These are phyloP conservation scores for Chaetomium fimeti DNA, from an alignment of 495 filamentous ascomycete genomes.

Conservation along the genomic window DNA sequence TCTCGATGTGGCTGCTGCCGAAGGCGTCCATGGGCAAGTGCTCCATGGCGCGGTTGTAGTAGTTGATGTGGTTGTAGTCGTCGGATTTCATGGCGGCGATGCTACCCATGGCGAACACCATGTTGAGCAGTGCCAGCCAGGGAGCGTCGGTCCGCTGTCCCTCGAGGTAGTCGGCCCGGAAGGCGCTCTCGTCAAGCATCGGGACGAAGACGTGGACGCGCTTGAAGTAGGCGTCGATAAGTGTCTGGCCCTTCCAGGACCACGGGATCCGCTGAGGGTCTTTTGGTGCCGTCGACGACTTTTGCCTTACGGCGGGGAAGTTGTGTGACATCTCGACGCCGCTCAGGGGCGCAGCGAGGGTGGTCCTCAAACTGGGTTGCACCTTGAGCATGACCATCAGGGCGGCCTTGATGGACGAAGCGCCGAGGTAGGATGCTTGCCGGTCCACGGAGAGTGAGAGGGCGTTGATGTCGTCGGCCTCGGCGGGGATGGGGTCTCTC, in stretches of 20 bases:
- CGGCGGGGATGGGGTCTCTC: conserved; percentile 59
- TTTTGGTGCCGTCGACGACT: conserved; percentile 39
- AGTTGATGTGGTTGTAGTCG: conserved; percentile 68
- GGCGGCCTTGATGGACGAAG: conserved; percentile 79
- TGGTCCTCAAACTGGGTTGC: conserved; percentile 60
- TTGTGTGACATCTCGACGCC: conserved; percentile 49
- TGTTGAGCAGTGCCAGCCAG: conserved; percentile 76
- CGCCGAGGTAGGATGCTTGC: conserved; percentile 73
- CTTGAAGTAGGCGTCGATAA: conserved; percentile 77
- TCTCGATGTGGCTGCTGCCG: conserved; percentile 67
- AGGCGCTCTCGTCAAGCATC: conserved; percentile 72
- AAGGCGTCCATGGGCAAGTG: conserved; percentile 66
- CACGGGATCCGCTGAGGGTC: conserved; percentile 56
- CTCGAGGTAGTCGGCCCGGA: conserved; percentile 68
- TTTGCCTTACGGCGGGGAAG: conserved; percentile 50
- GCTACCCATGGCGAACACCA: conserved; percentile 76
- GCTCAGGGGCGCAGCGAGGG: conserved; percentile 54
- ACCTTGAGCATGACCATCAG: conserved; percentile 79
- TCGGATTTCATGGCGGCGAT: conserved; percentile 68
- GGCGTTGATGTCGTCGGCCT: conserved; percentile 80
- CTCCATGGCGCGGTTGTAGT: conserved; percentile 68
- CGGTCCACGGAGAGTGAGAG: conserved; percentile 69
- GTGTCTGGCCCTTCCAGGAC: conserved; percentile 59
- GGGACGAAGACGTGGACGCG: conserved; percentile 73
- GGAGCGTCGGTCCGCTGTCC: conserved; percentile 65